Evolutionary conservation across 805 yeast species (phyloP), one percentile per base, ranked within the genome.

Genomic region (Candida odintsovae): DNA sequence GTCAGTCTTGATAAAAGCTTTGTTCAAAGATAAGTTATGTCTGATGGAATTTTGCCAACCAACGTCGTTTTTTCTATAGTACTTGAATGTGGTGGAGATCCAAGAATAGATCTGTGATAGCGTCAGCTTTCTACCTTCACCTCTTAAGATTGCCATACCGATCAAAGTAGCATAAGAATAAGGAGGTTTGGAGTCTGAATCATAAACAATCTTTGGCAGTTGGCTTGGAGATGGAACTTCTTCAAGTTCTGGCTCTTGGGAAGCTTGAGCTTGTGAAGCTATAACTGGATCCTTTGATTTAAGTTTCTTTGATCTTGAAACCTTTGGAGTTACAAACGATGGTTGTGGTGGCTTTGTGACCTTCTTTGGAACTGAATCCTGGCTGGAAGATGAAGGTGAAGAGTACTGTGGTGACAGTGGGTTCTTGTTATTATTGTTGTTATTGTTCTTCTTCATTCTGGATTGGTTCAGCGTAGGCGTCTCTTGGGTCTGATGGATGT

Each of bases 11-110:
- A 85, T 75, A 62, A 92, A 92, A 0, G 97, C 96, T 62, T 94
- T 94, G 66, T 92, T 94, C 56, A 92, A 74, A 12, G 97, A 89
- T 26, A 92, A 71, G 55, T 94, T 92, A 67, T 92, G 99, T 51
- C 99, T 82, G 52, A 92, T 94, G 29, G 97, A 90, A 67, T 92
- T 92, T 67, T 92, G 97, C 99, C 99, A 92, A 23, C 97, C 97
- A 11, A 88, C 85, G 56, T 89, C 96, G 49, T 86, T 85, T 52
- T 78, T 80, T 52, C 82, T 80, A 66, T 94, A 94, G 63, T 83
- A 92, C 51, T 74, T 77, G 65, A 90, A 92, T 33, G 95, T 85
- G 40, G 80, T 81, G 9, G 94, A 80, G 39, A 92, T 94, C 99
- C 99, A 92, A 56, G 72, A 75, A 69, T 92, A 92, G 38, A 92